These are phyloP conservation scores for Ophiostoma fasciatum DNA, from an alignment of 2,329 filamentous ascomycete genomes.

Conservation along the genomic window DNA sequence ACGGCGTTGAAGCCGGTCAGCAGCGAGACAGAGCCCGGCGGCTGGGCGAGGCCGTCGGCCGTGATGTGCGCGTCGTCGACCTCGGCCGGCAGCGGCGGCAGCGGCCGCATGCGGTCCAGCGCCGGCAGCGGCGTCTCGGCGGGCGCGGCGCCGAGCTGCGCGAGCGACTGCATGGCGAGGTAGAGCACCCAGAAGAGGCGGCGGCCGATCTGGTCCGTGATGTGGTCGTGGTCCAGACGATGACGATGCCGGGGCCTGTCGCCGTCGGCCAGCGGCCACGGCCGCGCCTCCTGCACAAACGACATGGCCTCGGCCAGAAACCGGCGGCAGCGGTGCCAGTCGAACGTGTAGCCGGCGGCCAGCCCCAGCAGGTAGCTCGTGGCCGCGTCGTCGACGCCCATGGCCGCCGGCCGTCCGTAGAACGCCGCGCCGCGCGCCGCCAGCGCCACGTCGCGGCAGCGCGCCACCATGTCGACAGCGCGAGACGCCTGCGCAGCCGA, in stretches of 20 bases:
- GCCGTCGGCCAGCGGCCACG: slow-evolving; percentile 24
- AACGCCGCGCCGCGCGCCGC: slow-evolving; percentile 46
- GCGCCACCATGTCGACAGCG: slow-evolving; percentile 53
- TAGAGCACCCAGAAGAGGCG: slow-evolving; percentile 78
- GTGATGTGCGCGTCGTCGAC: slow-evolving; percentile 75
- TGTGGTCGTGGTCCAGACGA: slow-evolving; percentile 51
- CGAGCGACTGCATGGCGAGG: slow-evolving; percentile 58
- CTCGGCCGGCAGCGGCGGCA: slow-evolving; percentile 65
- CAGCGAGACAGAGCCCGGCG: slow-evolving; percentile 50
- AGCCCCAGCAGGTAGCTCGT: slow-evolving; percentile 65
- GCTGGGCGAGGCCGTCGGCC: slow-evolving; percentile 52
- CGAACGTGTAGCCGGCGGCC: slow-evolving; percentile 50
- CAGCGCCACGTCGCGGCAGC: slow-evolving; percentile 55
- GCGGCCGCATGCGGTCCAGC: slow-evolving; percentile 54
- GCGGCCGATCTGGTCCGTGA: slow-evolving; percentile 59
- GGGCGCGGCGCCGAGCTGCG: slow-evolving; percentile 59
- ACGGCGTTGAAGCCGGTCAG: slow-evolving; percentile 71
- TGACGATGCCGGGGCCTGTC: neutral
- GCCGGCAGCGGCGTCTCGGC: slow-evolving; percentile 62
- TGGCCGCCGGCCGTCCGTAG: slow-evolving; percentile 30
- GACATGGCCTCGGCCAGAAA: slow-evolving; percentile 61
- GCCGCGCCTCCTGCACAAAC: slow-evolving; percentile 51
- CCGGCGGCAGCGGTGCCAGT: slow-evolving; percentile 50
- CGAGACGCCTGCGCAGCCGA: too few relatives aligned
- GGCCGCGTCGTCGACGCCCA: slow-evolving; percentile 41